Conservation (phyloP, 2,329 filamentous ascomycete species). For the Teratosphaeria epicoccoides region DNA sequence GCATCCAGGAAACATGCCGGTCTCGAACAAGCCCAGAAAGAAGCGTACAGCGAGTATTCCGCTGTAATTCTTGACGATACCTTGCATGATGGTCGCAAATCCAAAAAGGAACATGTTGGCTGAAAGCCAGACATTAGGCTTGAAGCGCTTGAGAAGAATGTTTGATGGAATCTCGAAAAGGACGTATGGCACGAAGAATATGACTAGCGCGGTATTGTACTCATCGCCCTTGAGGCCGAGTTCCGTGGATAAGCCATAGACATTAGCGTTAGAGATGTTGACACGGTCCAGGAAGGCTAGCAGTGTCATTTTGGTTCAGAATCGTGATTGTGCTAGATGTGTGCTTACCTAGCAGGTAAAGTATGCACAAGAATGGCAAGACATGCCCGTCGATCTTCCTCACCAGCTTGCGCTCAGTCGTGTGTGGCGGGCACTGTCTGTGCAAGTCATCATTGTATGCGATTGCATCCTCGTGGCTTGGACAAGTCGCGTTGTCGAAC, state of each 20-base stretch:
- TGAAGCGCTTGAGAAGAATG: constrained; percentile 41
- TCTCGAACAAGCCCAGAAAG: constrained; percentile 58
- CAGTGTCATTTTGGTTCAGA: neutral
- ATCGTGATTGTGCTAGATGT: neutral
- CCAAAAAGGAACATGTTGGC: constrained; percentile 80
- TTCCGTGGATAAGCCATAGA: constrained; percentile 39
- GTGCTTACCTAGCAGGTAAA: constrained; percentile 33
- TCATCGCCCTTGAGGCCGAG: constrained; percentile 34
- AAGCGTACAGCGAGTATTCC: constrained; percentile 70
- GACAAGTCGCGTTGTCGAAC: constrained; percentile 3
- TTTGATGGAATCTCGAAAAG: constrained; percentile 45
- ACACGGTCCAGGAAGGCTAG: constrained; percentile 28
- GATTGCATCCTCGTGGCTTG: constrained; percentile 11
- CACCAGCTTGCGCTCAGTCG: constrained; percentile 37
- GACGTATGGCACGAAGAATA: constrained; percentile 44
- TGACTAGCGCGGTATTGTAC: constrained; percentile 42
- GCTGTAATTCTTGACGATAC: constrained; percentile 64
- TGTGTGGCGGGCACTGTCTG: constrained; percentile 37
- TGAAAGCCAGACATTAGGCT: constrained; percentile 40
- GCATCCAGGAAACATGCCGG: constrained; percentile 56
- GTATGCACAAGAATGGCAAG: constrained; percentile 40
- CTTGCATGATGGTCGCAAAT: constrained; percentile 63
- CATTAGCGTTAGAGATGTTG: constrained; percentile 45
- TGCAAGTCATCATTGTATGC: constrained; percentile 30
- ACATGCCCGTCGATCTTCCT: constrained; percentile 38